Conservation (phyloP, 2,329 filamentous ascomycete species). For the Metarhizium brunneum region DNA sequence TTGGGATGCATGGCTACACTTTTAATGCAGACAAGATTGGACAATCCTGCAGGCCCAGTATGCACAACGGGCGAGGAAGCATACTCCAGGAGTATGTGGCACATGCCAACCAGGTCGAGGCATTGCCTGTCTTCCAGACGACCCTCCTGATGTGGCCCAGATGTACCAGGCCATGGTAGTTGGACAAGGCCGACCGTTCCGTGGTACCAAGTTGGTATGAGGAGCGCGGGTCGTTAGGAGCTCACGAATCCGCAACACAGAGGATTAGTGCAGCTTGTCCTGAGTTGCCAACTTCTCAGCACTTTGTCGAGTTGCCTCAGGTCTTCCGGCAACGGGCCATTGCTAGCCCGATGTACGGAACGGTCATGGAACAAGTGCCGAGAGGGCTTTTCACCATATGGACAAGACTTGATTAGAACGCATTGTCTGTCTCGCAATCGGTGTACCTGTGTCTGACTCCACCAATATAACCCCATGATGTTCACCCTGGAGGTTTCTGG, state of each 20-base stretch:
- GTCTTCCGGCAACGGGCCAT: neutral
- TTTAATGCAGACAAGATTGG: neutral
- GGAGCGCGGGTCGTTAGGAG: too few relatives aligned
- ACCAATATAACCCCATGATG: neutral
- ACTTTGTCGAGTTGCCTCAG: too few relatives aligned
- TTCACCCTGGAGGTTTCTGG: too few relatives aligned
- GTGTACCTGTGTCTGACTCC: neutral
- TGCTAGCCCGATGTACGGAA: neutral
- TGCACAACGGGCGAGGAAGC: neutral
- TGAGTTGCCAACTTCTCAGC: neutral
- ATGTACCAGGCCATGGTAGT: neutral
- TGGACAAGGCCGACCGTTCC: too few relatives aligned
- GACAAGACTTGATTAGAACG: too few relatives aligned
- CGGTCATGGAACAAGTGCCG: neutral
- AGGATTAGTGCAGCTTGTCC: neutral
- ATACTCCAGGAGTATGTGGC: neutral
- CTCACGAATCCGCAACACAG: too few relatives aligned
- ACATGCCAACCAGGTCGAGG: neutral
- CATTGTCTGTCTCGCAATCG: neutral
- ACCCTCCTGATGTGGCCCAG: neutral
- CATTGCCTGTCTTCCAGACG: neutral
- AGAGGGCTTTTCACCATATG: neutral
- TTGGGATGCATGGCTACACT: neutral
- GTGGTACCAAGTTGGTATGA: too few relatives aligned
- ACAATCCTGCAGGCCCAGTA: neutral